Percentiles rank a stretch among this genome's conserved stretches.
Evolutionary conservation across 208 protist genomes (phyloP).

Genomic region (Trypanosoma avium): DNA sequence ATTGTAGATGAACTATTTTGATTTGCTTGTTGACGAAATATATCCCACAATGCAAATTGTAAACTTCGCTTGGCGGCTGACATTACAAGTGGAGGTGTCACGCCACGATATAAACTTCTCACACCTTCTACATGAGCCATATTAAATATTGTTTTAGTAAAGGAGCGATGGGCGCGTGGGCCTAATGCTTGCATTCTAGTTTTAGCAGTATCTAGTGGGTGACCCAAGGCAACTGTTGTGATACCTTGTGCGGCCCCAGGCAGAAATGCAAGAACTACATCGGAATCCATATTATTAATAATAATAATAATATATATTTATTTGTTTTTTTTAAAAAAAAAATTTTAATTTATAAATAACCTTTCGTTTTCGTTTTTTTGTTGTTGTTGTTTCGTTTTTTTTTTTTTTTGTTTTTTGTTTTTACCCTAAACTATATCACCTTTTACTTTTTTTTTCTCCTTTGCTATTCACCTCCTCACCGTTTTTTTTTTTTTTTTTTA

Average conservation of each 20-base stretch:
- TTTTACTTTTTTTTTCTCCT: too few species aligned
- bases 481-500: too few species aligned
- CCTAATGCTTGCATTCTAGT: conserved; percentile 83
- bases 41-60: conserved; percentile 85
- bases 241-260: conserved; percentile 80
- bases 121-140: conserved; percentile 65
- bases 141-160: conserved; percentile 49
- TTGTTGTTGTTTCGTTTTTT: too few species aligned
- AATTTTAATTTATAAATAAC: too few species aligned
- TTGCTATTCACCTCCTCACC: too few species aligned
- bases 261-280: conserved; percentile 38
- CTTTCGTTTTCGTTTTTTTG: too few species aligned
- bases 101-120: conserved; percentile 80
- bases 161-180: conserved; percentile 37
- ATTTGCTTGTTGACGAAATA: conserved; percentile 28
- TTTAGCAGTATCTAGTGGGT: conserved; percentile 90
- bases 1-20: too few species aligned
- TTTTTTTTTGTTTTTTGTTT: too few species aligned
- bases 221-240: conserved; percentile 66
- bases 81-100: conserved; percentile 76
- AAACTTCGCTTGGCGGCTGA: conserved; percentile 79
- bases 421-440: too few species aligned
- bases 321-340: too few species aligned
- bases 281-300: conserved; percentile 23
- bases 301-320: conserved; percentile 9